Percentiles rank a stretch among this genome's conserved stretches.
These are phyloP conservation scores for Blepharisma undulans DNA, from an alignment of 169 alveolate genomes.

Conservation along the genomic window DNA sequence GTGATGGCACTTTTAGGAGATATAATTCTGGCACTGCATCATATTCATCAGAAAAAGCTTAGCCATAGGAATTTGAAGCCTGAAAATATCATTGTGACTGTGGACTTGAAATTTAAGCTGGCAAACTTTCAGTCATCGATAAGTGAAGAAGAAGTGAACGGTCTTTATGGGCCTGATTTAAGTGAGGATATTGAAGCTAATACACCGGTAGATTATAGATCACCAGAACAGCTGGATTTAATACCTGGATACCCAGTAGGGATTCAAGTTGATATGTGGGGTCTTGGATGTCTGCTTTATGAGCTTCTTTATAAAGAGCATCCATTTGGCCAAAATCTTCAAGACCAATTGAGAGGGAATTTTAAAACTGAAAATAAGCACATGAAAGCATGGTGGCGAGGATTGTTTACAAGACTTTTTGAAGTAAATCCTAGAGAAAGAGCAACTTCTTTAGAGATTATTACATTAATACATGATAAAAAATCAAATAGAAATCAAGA, in stretches of 20 bases:
- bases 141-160: neutral
- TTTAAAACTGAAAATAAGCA: neutral
- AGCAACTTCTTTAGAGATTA: neutral
- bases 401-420: neutral
- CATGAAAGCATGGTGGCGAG: neutral
- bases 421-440: neutral
- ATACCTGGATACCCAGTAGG: neutral
- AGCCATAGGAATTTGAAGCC: conserved; percentile 32
- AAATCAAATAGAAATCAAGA: neutral
- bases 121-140: conserved; percentile 42
- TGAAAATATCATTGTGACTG: conserved; percentile 41
- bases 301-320: neutral
- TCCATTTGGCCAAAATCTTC: neutral
- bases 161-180: neutral
- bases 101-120: conserved; percentile 41
- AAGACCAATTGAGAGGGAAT: neutral
- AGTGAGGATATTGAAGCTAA: neutral
- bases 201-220: neutral
- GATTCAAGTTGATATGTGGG: neutral
- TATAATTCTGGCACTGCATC: conserved; percentile 29
- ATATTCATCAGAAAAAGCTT: conserved; percentile 33
- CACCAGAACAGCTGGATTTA: conserved; percentile 8
- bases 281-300: neutral
- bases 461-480: neutral
- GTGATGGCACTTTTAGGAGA: conserved; percentile 8